Evolutionary conservation across 352 stramenopile genomes (phyloP), one percentile per base, ranked within the genome.

Genomic region (Globisporangium heterothallicum): DNA sequence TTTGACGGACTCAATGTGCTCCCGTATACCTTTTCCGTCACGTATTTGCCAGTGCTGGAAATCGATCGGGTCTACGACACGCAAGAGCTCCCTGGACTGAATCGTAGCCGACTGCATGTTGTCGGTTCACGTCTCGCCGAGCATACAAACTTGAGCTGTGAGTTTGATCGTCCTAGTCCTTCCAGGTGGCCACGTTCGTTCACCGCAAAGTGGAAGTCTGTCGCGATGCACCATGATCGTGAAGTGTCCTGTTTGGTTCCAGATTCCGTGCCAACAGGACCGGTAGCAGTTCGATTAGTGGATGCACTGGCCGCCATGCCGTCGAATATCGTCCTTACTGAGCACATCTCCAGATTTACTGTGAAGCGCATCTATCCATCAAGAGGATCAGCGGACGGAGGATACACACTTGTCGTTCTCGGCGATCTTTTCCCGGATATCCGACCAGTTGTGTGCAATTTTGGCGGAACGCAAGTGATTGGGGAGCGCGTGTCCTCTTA

Each of bases 281-380:
- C 41, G 18, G 7, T 61, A 25, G 41, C 16, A 14, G 21, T 63
- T 19, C 54, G 46, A 3, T 18, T 73, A 12, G 24, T 14, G 24
- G 18, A 51, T 3, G 27, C 13, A 12, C 9, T 41, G 0, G 22
- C 12, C 9, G 8, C 21, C 0, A 38, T 59, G 6, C 8, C 25
- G 4, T 73, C 64, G 4, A 72, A 72, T 24, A 14, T 55, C 12
- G 45, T 63, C 5, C 13, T 56, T 10, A 64, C 67, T 10, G 57
- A 69, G 9, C 44, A 59, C 25, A 22, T 49, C 5, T 18, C 48
- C 12, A 58, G 25, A 10, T 46, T 57, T 22, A 21, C 42, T 1
- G 42, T 70, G 3, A 43, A 22, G 22, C 26, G 30, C 16, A 48
- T 71, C 8, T 30, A 22, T 6, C 58, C 58, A 29, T 36, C 0